phyloP scores from a whole-genome alignment of 2,329 filamentous ascomycete species.

The Colletotrichum tamarilloi region DNA sequence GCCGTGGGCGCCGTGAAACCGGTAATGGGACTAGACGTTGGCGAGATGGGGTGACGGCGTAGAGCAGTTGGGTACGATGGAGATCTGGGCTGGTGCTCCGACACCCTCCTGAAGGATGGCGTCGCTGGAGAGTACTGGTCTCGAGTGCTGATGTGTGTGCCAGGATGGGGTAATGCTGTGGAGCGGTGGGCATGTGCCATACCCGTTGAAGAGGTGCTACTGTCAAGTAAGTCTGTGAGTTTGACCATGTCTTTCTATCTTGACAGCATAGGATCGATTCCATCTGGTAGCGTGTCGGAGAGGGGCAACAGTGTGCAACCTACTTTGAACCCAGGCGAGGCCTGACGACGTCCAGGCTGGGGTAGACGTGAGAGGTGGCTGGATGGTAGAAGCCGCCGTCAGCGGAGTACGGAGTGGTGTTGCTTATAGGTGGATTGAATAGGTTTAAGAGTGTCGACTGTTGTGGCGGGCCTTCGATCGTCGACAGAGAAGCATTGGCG shows the following conservation, averaged over 20 bases:
- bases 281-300: conserved; percentile 11
- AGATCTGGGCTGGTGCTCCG: conserved; percentile 63
- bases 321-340: conserved; percentile 67
- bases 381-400: conserved; percentile 63
- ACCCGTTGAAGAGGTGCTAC: conserved; percentile 62
- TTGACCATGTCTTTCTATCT: conserved; percentile 31
- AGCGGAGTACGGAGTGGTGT: conserved; percentile 59
- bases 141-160: conserved; percentile 59
- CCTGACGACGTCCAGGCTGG: conserved; percentile 64
- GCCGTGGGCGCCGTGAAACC: conserved; percentile 26
- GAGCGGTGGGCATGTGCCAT: conserved; percentile 69
- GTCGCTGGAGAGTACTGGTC: conserved; percentile 65
- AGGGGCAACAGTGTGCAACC: conserved; percentile 46
- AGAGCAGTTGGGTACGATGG: conserved; percentile 59
- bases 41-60: conserved; percentile 65
- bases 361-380: conserved; percentile 55
- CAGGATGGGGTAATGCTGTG: conserved; percentile 63
- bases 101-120: conserved; percentile 60
- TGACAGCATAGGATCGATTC: conserved; percentile 28
- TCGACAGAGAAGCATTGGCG: conserved; percentile 61
- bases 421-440: conserved; percentile 62
- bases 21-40: conserved; percentile 58
- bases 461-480: conserved; percentile 63
- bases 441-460: conserved; percentile 62
- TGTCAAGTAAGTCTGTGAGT: conserved; percentile 52